Percentiles rank a stretch among this genome's conserved stretches.
Evolutionary conservation across 106 monocot species (phyloP).

Genomic region (Acorus gramineus): DNA sequence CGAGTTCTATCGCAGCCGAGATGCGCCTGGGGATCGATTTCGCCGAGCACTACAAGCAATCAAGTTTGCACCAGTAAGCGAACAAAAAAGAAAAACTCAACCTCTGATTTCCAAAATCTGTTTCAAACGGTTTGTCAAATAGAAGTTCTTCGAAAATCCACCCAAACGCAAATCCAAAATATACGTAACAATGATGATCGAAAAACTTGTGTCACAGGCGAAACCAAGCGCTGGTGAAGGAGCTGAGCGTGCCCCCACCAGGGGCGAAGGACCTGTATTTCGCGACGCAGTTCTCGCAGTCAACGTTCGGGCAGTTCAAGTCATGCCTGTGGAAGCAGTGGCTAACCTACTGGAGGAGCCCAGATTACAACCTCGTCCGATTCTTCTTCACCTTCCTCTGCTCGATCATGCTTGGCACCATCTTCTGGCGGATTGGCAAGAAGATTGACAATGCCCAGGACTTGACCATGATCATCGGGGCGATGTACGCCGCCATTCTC

Average conservation of each 20-base stretch:
- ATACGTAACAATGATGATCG: no score
- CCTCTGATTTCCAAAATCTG: no score
- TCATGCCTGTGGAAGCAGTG: conserved; percentile 30
- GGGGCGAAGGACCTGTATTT: conserved; percentile 22
- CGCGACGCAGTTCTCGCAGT: conserved; percentile 15
- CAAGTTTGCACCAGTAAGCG: conserved; percentile 38
- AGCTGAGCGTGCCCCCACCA: conserved; percentile 14
- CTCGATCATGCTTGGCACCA: conserved; percentile 39
- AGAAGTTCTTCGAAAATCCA: not conserved
- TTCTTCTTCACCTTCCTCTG: conserved; percentile 18
- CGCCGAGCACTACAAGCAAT: conserved; percentile 33
- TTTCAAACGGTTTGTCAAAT: no score
- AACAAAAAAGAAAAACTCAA: not conserved
- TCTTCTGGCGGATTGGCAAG: conserved; percentile 55
- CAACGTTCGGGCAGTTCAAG: conserved; percentile 12
- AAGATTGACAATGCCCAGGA: conserved; percentile 23
- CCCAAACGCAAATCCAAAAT: no score
- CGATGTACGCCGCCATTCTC: conserved; percentile 48
- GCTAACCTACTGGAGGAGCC: conserved; percentile 34
- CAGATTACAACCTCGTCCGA: conserved; percentile 24
- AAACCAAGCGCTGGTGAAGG: conserved; percentile 31
- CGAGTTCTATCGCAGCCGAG: conserved; percentile 39
- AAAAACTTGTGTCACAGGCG: conserved; percentile 12
- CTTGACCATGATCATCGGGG: conserved; percentile 9
- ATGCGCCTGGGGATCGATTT: conserved; percentile 43